Evolutionary conservation across 139 green algal species (phyloP).

Genomic region (Picochlorum sp.): DNA sequence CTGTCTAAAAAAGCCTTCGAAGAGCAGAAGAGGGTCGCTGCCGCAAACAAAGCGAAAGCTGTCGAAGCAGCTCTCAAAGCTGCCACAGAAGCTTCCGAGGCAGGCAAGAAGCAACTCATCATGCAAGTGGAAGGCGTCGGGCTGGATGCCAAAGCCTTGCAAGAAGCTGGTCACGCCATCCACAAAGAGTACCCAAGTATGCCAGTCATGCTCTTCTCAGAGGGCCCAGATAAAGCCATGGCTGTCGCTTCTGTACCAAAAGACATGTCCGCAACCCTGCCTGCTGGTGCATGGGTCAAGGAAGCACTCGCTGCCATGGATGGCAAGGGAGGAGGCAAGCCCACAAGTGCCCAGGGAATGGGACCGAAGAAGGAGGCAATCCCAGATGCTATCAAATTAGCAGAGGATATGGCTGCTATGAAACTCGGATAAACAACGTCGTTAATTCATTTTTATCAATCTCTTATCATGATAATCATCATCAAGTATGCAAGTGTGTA

Average conservation of each 20-base stretch:
- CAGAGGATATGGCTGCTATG: slow-evolving; percentile 11
- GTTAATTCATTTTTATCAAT: too few species aligned
- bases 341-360: slow-evolving; percentile 71
- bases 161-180: slow-evolving; percentile 53
- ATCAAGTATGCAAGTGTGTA: too few species aligned
- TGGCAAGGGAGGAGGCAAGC: slow-evolving; percentile 91
- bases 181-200: slow-evolving; percentile 44
- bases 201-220: slow-evolving; percentile 54
- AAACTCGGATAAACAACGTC: slow-evolving; percentile 13
- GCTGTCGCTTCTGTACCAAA: slow-evolving; percentile 67
- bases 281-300: slow-evolving; percentile 49
- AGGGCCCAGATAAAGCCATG: slow-evolving; percentile 45
- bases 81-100: slow-evolving; percentile 12
- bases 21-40: slow-evolving; percentile 60
- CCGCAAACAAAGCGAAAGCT: slow-evolving; percentile 58
- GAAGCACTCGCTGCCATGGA: slow-evolving; percentile 51
- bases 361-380: slow-evolving; percentile 38
- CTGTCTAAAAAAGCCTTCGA: slow-evolving; percentile 62
- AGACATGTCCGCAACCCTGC: slow-evolving; percentile 44
- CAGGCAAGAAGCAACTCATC: slow-evolving; percentile 27
- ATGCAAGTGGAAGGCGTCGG: slow-evolving; percentile 46
- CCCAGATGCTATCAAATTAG: slow-evolving; percentile 16
- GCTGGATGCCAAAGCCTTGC: slow-evolving; percentile 60
- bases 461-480: too few species aligned
- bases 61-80: slow-evolving; percentile 28